Conservation (phyloP, 1,284 basidiomycete species). For the Kwoniella shivajii region DNA sequence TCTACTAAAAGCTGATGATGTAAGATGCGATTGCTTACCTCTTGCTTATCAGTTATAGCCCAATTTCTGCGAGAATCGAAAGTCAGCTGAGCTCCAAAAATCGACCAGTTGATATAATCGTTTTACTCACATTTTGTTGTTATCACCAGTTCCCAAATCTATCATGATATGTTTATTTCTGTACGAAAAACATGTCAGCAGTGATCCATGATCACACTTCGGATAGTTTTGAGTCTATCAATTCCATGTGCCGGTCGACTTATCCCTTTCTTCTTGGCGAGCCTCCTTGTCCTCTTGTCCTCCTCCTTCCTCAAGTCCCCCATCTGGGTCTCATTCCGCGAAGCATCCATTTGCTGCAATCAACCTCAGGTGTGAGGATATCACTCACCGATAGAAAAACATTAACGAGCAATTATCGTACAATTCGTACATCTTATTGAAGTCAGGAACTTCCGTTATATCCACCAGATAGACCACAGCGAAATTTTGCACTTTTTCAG, state of each 20-base stretch:
- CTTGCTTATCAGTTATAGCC: conserved; percentile 96
- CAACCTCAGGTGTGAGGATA: neutral
- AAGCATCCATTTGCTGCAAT: no score
- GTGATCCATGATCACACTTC: no score
- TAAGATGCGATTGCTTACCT: conserved; percentile 60
- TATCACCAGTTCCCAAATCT: conserved; percentile 98
- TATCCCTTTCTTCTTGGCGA: no score
- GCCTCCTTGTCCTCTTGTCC: no score
- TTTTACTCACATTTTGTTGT: conserved; percentile 90
- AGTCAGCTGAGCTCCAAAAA: neutral
- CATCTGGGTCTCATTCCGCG: no score
- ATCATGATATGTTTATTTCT: conserved; percentile 99
- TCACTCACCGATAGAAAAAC: conserved; percentile 88
- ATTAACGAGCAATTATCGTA: conserved; percentile 95
- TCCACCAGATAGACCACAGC: conserved; percentile 95
- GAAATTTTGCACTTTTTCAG: conserved; percentile 97
- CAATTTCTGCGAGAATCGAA: conserved; percentile 68
- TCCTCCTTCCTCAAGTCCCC: no score
- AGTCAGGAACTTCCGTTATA: conserved; percentile 96
- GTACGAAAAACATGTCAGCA: conserved; percentile 8
- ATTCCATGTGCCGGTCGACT: no score
- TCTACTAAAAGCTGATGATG: neutral
- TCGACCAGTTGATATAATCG: no score
- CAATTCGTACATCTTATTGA: conserved; percentile 79
- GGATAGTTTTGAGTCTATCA: no score